A percentile compares a stretch with the other conserved stretches of the same genome.
These are phyloP conservation scores for Fusarium duplospermum DNA, from an alignment of 2,329 filamentous ascomycete species.

Conservation along the genomic window DNA sequence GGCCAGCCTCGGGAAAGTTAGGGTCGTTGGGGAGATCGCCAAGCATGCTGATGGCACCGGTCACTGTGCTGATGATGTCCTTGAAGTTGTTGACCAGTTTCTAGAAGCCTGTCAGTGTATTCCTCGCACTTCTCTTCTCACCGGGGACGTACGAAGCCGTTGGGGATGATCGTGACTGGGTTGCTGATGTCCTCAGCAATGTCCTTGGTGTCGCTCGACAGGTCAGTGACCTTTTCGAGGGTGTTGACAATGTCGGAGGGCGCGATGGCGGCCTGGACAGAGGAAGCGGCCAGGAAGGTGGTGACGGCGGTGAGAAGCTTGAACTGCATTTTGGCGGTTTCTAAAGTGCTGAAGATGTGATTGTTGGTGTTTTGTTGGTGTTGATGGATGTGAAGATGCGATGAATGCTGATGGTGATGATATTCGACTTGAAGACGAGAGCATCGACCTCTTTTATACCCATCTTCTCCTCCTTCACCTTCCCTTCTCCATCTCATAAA, in stretches of 20 bases:
- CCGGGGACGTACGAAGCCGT: not conserved
- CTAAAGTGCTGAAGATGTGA: not conserved
- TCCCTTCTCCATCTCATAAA: not conserved
- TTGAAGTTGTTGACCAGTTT: not conserved
- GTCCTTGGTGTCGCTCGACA: not conserved
- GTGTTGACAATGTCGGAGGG: not conserved
- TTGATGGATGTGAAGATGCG: not conserved
- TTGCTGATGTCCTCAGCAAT: not conserved
- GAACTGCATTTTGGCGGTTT: conserved; percentile 27
- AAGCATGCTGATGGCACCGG: not conserved
- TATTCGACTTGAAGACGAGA: not conserved
- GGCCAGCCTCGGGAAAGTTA: not conserved
- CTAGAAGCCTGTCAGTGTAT: not conserved
- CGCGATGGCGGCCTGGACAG: conserved; percentile 11
- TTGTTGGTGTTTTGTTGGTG: not conserved
- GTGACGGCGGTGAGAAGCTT: conserved; percentile 31
- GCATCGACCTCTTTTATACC: not conserved
- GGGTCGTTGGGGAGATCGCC: not conserved
- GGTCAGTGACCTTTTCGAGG: not conserved
- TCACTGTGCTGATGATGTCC: not conserved
- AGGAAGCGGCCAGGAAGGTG: conserved; percentile 25
- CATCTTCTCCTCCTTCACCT: not conserved
- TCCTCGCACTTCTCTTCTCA: not conserved
- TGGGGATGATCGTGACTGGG: not conserved
- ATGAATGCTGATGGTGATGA: not conserved